Evolutionary conservation across 768 basidiomycete species (phyloP).

Genomic region (Lenzites betulinus): DNA sequence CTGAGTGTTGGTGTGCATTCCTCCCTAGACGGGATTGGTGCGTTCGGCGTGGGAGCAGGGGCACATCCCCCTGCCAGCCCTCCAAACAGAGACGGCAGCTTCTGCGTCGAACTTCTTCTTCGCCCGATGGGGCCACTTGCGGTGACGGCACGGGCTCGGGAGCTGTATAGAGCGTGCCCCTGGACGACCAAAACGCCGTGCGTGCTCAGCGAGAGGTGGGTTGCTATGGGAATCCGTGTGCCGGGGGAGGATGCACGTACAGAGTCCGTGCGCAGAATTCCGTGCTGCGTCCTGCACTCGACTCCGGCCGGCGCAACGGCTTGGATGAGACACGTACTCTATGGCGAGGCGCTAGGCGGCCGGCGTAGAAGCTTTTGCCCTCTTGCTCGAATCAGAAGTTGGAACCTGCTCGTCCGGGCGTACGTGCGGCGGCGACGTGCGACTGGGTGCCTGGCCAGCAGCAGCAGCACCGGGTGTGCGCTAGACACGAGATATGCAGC

Average conservation of each 20-base stretch:
- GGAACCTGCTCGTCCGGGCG: background rate
- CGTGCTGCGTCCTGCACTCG: background rate
- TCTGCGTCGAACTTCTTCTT: constrained; percentile 4
- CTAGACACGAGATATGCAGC: background rate
- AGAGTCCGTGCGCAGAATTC: background rate
- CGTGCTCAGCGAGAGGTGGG: background rate
- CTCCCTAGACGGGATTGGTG: background rate
- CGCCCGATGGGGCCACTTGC: constrained; percentile 13
- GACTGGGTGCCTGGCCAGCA: constrained; percentile 7
- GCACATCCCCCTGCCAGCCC: constrained; percentile 2
- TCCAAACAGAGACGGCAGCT: background rate
- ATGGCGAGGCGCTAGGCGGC: background rate
- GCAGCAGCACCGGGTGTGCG: background rate
- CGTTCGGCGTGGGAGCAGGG: constrained; percentile 6
- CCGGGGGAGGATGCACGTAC: background rate
- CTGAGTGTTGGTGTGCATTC: too few species aligned
- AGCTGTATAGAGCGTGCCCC: background rate
- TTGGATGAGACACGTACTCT: background rate
- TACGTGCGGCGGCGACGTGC: constrained; percentile 6
- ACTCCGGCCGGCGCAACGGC: background rate
- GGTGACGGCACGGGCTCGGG: constrained; percentile 7
- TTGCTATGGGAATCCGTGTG: constrained; percentile 13
- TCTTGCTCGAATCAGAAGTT: constrained; percentile 2
- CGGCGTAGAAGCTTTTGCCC: background rate
- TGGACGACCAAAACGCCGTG: background rate